Evolutionary conservation across 805 yeast genomes (phyloP).

Genomic region (Metschnikowia shivogae): DNA sequence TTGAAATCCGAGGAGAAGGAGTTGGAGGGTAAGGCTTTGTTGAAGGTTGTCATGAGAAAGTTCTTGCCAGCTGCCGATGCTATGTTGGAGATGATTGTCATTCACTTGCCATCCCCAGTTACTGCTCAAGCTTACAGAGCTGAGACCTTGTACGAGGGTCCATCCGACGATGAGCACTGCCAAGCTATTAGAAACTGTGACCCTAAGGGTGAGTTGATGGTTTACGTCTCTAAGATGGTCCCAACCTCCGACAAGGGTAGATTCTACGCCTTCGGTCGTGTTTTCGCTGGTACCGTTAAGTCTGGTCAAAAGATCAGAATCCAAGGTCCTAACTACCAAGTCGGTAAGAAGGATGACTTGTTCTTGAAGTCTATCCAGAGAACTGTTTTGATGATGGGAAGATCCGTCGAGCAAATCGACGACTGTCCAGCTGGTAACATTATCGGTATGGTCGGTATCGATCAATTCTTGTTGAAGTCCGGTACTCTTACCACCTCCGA

Average conservation of each 20-base stretch:
- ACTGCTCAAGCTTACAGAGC: conserved; percentile 99
- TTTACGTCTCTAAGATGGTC: conserved; percentile 99
- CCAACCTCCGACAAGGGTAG: conserved; percentile 99
- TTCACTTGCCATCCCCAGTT: conserved; percentile 99
- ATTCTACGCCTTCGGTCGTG: conserved; percentile 99
- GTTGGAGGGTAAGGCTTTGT: conserved; percentile 96
- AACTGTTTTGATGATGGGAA: conserved; percentile 99
- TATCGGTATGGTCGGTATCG: conserved; percentile 99
- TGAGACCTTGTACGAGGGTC: conserved; percentile 98
- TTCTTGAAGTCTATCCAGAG: conserved; percentile 97
- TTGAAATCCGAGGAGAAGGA: conserved; percentile 97
- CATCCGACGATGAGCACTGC: conserved; percentile 86
- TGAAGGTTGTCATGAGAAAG: conserved; percentile 98
- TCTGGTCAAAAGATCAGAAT: conserved; percentile 99
- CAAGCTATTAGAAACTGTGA: conserved; percentile 96
- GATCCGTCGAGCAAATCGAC: conserved; percentile 95
- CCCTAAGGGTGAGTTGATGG: conserved; percentile 96
- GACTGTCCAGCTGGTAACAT: conserved; percentile 99
- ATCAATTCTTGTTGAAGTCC: conserved; percentile 98
- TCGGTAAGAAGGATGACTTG: conserved; percentile 97
- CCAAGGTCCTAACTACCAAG: conserved; percentile 99
- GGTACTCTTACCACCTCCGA: conserved; percentile 99
- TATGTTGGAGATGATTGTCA: conserved; percentile 95
- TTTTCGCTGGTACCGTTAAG: conserved; percentile 98
- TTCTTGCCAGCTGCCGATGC: conserved; percentile 99